phyloP scores from a whole-genome alignment of 805 yeast species.

The Candida jianshihensis region DNA sequence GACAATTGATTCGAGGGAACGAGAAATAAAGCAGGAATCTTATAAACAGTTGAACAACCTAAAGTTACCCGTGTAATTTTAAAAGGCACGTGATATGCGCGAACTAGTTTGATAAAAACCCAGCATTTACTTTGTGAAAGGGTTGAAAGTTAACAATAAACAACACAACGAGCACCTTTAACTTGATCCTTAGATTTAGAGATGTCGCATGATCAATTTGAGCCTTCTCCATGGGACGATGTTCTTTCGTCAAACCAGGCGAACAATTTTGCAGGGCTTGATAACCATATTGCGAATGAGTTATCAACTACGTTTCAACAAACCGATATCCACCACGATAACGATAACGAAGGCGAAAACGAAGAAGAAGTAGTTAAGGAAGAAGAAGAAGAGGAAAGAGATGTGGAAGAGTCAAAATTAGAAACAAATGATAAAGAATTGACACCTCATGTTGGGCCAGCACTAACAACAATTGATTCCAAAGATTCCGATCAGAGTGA shows the following conservation, averaged over 20 bases:
- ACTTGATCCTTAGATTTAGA: background rate
- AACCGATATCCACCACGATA: constrained; percentile 4
- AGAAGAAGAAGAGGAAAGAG: constrained; percentile 3
- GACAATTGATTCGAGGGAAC: no score
- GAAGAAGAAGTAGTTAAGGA: background rate
- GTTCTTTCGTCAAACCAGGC: constrained; percentile 32
- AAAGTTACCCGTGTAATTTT: no score
- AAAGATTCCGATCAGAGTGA: no score
- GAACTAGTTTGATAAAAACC: background rate
- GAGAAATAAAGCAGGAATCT: no score
- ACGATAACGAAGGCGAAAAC: constrained; percentile 4
- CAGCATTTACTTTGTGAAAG: no score
- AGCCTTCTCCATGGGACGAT: constrained; percentile 59
- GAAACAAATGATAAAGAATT: no score
- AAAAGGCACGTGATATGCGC: background rate
- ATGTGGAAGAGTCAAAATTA: constrained; percentile 4
- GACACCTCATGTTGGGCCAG: no score
- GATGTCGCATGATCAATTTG: constrained; percentile 44
- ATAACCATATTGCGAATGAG: constrained; percentile 10
- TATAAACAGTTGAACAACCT: no score
- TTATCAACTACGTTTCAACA: constrained; percentile 13
- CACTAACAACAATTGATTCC: no score
- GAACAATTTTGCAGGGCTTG: background rate
- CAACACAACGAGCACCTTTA: no score
- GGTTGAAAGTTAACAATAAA: no score